phyloP scores from a whole-genome alignment of 768 basidiomycete species.

The Chalciporus sphaerocephalus region DNA sequence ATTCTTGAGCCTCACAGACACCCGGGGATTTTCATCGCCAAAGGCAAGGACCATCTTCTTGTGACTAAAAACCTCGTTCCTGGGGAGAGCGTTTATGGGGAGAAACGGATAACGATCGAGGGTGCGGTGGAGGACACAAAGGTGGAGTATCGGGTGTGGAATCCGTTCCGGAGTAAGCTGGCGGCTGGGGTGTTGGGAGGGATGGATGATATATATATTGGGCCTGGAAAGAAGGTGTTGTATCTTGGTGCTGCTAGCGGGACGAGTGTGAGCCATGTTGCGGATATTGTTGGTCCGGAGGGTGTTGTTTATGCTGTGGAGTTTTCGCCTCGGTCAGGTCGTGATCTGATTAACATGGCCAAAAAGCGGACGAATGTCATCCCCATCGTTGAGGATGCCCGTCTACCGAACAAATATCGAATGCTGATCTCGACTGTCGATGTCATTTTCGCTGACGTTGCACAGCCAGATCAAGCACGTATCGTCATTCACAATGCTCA shows the following conservation, averaged over 20 bases:
- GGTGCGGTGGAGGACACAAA: constrained; percentile 73
- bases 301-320: constrained; percentile 98
- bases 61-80: constrained; percentile 98
- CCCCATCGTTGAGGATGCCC: constrained; percentile 97
- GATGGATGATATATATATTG: constrained; percentile 88
- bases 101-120: constrained; percentile 92
- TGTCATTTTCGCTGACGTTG: constrained; percentile 96
- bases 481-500: constrained; percentile 92
- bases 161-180: constrained; percentile 95
- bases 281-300: constrained; percentile 97
- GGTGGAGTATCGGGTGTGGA: constrained; percentile 98
- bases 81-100: constrained; percentile 96
- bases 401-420: constrained; percentile 93
- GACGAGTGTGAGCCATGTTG: constrained; percentile 97
- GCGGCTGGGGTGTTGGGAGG: constrained; percentile 97
- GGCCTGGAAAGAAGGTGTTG: constrained; percentile 91
- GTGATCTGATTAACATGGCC: constrained; percentile 98
- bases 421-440: constrained; percentile 96
- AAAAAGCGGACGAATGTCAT: constrained; percentile 99
- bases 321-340: constrained; percentile 93
- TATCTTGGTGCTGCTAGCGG: constrained; percentile 98
- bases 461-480: constrained; percentile 98
- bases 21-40: constrained; percentile 91
- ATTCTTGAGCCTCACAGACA: constrained; percentile 95
- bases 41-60: constrained; percentile 93